These are phyloP conservation scores for Ogataea chonburiensis DNA, from an alignment of 805 yeast species.

Conservation along the genomic window DNA sequence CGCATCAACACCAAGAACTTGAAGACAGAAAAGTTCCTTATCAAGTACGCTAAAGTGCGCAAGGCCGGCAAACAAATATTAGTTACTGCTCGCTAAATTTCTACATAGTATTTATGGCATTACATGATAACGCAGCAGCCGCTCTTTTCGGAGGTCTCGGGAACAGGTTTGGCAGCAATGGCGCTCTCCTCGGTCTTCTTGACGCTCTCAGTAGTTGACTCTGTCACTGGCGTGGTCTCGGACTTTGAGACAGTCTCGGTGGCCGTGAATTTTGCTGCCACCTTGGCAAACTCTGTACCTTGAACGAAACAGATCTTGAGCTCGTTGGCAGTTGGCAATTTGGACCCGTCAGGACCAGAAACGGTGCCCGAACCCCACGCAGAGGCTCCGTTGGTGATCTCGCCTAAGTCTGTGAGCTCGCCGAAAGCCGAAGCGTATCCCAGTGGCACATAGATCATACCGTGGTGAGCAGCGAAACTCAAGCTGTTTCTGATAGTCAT, in stretches of 20 bases:
- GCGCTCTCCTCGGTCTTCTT: slow-evolving; percentile 2
- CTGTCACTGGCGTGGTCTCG: not conserved
- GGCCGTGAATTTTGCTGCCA: slow-evolving; percentile 31
- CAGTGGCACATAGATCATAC: slow-evolving; percentile 75
- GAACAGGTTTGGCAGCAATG: slow-evolving; percentile 12
- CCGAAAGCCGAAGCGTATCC: slow-evolving; percentile 64
- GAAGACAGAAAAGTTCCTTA: slow-evolving; percentile 55
- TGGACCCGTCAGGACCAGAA: slow-evolving; percentile 77
- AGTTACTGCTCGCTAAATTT: slow-evolving; percentile 15
- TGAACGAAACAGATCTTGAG: slow-evolving; percentile 61
- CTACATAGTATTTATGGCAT: slow-evolving; percentile 1
- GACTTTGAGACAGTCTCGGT: slow-evolving; percentile 4
- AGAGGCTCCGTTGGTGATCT: slow-evolving; percentile 76
- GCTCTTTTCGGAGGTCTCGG: slow-evolving; percentile 3
- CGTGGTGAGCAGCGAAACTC: slow-evolving; percentile 73
- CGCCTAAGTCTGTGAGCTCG: slow-evolving; percentile 53
- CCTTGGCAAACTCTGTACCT: slow-evolving; percentile 62
- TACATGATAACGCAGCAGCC: slow-evolving; percentile 16
- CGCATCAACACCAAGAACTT: slow-evolving; percentile 54
- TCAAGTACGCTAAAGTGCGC: slow-evolving; percentile 61
- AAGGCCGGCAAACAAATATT: slow-evolving; percentile 41
- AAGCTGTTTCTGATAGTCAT: slow-evolving; percentile 61
- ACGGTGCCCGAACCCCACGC: slow-evolving; percentile 86
- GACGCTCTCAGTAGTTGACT: not conserved
- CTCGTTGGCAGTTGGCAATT: slow-evolving; percentile 64